Conservation (phyloP, 1,139 yeast species). For the Protomyces arabidopsidicola region DNA sequence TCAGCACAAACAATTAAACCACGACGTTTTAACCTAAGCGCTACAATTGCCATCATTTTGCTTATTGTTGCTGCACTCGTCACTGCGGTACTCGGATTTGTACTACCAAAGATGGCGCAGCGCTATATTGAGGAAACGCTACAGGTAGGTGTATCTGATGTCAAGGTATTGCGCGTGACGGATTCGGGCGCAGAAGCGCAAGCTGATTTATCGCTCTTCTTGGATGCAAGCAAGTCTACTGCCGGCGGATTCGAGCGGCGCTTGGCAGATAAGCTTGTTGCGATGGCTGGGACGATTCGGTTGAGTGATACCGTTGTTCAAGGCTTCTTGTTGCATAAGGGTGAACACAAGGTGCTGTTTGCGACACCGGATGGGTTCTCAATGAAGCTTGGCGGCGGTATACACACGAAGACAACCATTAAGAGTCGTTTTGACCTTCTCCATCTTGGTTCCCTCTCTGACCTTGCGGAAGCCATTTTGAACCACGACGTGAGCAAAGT, state of each 20-base stretch:
- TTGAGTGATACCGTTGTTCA: neutral
- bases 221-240: neutral
- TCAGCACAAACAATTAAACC: neutral
- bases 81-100: conserved; percentile 1
- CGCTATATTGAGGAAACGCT: conserved; percentile 12
- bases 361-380: neutral
- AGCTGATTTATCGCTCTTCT: neutral
- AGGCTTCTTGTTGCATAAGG: neutral
- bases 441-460: neutral
- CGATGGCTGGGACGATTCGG: conserved; percentile 5
- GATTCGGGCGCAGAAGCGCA: conserved; percentile 7
- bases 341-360: neutral
- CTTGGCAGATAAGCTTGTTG: neutral
- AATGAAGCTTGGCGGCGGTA: neutral
- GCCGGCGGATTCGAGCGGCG: neutral
- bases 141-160: neutral
- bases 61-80: neutral
- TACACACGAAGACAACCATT: neutral
- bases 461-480: neutral
- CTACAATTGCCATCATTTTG: neutral
- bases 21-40: neutral
- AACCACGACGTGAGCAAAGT: neutral
- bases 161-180: conserved; percentile 5
- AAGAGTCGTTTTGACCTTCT: neutral
- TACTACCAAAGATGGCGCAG: conserved; percentile 13